These are phyloP conservation scores for Pestalotiopsis sp. DNA, from an alignment of 2,329 filamentous ascomycete genomes.

Conservation along the genomic window DNA sequence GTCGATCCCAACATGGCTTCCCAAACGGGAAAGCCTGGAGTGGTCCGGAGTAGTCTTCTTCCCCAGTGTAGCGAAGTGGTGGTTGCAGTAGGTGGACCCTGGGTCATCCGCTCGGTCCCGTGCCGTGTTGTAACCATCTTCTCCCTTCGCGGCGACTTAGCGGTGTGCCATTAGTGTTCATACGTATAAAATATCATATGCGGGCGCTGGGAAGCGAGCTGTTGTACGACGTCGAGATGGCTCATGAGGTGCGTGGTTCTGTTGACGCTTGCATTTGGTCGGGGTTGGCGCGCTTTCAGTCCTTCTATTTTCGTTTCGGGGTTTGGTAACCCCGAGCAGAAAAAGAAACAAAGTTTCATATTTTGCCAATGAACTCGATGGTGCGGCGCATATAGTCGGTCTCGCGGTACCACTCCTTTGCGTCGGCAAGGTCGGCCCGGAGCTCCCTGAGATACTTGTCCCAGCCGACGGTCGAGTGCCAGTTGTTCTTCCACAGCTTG, in stretches of 20 bases:
- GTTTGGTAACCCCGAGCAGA: background rate
- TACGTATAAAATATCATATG: no score
- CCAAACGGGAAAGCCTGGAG: background rate
- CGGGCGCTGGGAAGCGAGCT: no score
- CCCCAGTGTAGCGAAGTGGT: background rate
- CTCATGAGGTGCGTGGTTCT: no score
- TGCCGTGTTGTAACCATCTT: background rate
- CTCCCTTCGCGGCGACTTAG: background rate
- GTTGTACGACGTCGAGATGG: no score
- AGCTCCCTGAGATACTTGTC: background rate
- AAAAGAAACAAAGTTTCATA: background rate
- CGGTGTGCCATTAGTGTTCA: no score
- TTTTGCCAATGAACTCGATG: background rate
- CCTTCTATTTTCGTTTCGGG: background rate
- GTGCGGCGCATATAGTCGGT: background rate
- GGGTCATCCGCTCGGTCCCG: background rate
- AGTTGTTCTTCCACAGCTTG: background rate
- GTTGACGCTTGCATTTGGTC: no score
- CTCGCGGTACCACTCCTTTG: background rate
- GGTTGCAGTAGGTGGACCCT: background rate
- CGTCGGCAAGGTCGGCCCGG: background rate
- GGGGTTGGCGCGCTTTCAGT: background rate
- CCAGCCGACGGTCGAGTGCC: background rate
- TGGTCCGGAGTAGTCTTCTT: background rate
- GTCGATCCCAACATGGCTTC: background rate